Percentiles rank a stretch among this genome's conserved stretches.
Conservation (phyloP, 441 rosid species). For the Populus hybrid region DNA sequence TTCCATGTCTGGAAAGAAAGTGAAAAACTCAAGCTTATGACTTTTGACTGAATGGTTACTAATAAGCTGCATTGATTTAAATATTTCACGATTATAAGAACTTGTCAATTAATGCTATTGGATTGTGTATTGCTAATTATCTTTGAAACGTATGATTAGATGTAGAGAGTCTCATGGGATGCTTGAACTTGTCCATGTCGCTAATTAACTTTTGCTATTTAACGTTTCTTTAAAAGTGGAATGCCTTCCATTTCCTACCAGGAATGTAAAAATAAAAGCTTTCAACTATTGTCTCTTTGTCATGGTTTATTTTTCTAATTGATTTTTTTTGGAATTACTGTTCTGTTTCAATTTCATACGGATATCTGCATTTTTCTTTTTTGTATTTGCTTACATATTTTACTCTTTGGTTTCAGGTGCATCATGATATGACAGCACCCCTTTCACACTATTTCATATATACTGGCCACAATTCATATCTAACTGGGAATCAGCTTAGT, state of each 20-base stretch:
- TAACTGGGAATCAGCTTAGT: constrained; percentile 87
- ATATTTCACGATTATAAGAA: neutral
- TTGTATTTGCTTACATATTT: neutral
- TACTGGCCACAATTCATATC: constrained; percentile 89
- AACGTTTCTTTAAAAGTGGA: neutral
- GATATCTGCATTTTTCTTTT: neutral
- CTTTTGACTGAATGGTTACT: neutral
- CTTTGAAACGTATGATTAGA: neutral
- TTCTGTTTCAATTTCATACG: neutral
- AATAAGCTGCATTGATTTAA: neutral
- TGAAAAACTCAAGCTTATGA: neutral
- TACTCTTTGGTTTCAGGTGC: constrained; percentile 46
- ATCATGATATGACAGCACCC: constrained; percentile 79
- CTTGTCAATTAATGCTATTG: neutral
- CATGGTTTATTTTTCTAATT: neutral
- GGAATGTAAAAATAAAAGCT: neutral
- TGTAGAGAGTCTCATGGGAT: neutral
- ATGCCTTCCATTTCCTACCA: neutral
- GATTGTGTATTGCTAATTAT: neutral
- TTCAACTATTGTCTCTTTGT: neutral
- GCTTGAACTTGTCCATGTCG: neutral
- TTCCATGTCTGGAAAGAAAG: neutral
- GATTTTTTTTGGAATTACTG: neutral
- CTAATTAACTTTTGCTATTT: neutral
- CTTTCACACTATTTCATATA: constrained; percentile 77